A percentile compares a stretch with the other conserved stretches of the same genome.
These are phyloP conservation scores for Saksenaea oblongispora DNA, from an alignment of 371 early-diverging fungal genomes.

Conservation along the genomic window DNA sequence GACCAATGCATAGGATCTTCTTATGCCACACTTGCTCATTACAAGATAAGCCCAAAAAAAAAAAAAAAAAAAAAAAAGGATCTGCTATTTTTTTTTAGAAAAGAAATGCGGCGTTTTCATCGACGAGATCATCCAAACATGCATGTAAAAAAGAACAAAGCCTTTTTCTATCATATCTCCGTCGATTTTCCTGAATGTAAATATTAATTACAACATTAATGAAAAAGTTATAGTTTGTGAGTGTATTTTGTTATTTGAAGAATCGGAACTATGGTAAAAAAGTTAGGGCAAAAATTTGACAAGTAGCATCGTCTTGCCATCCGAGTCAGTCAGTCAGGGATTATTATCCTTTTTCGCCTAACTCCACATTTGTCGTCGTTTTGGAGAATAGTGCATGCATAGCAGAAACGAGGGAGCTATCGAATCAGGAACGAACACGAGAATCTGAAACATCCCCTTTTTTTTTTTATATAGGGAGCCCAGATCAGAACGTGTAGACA, in stretches of 20 bases:
- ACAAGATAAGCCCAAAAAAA: background rate
- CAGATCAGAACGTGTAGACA: background rate
- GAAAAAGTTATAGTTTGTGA: background rate
- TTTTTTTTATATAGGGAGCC: background rate
- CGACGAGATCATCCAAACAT: background rate
- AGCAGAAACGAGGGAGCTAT: conserved; percentile 4
- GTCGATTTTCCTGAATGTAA: background rate
- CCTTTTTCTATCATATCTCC: background rate
- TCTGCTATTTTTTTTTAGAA: too few species aligned
- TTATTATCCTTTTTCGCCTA: background rate
- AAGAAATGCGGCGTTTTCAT: background rate
- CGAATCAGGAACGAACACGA: background rate
- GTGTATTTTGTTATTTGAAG: background rate
- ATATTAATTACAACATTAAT: background rate
- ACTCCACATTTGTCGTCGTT: background rate
- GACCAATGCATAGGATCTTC: background rate
- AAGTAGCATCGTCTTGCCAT: background rate
- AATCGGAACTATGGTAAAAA: background rate
- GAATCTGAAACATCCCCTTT: background rate
- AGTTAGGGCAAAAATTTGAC: background rate
- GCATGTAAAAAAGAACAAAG: background rate
- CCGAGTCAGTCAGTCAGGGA: background rate
- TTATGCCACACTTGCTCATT: background rate
- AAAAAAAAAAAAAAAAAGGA: background rate
- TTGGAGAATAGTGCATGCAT: background rate